Evolutionary conservation across 257 asterid genomes (phyloP), one percentile per base, ranked within the genome.

Genomic region (Perilla frutescens): DNA sequence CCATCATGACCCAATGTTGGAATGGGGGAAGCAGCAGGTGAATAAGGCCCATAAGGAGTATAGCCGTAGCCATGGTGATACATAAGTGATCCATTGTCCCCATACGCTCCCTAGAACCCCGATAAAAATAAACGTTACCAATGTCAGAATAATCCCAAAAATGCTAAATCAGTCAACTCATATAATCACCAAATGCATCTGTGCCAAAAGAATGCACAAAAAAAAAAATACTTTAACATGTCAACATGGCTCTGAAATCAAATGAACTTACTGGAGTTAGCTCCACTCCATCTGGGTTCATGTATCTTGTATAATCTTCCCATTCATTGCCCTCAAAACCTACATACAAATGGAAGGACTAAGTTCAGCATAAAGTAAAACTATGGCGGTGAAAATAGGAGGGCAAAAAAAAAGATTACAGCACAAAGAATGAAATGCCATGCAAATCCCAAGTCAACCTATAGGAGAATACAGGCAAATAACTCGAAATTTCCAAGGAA

Each of bases 1-100:
- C 89, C 90, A 77, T 90, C 91, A 58, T 84, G 94, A 54, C 89
- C 91, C 65, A 86, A 11, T 3, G 90, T 87, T 11, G 90, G 89
- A 70, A 83, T 88, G 7, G 91, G 91, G 10, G 94, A 82, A 41
- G 83, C 80, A 71, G 92, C 92, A 6, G 92, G 89, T 1, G 92
- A 87, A 74, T 87, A 90, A 10, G 93, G 91, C n/a, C 77, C 81
- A 75, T 87, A 91, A 12, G 92, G 81, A 48, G 87, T 70, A 76
- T 84, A 89, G 49, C 93, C 82, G 70, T 86, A 89, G 45, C 89
- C 85, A 79, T 68, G 87, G 73, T 84, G 96, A 80, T 86, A 87
- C 80, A 88, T 37, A 57, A 86, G 73, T 8, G 95, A 84, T 29
- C 88, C 90, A 53, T 77, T 88, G 73, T 90, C 96, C 72, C 90